Base-by-base conservation (phyloP, 805 yeast genomes). In the Saccharomyces kudriavzevii region DNA sequence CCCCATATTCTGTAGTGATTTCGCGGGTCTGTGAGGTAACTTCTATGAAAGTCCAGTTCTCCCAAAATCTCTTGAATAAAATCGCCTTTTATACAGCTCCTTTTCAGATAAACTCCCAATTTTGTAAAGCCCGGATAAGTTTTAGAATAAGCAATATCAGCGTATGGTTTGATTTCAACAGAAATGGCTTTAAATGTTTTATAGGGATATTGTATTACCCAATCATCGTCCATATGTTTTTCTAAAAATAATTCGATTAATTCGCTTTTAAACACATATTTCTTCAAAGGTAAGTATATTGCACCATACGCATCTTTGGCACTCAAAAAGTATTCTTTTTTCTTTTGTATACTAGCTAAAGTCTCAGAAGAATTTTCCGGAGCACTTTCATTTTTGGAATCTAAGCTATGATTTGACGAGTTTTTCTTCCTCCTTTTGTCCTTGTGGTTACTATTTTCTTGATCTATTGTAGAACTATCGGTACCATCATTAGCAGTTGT, bases 1-100 rank as follows among this genome's bases (percentile, higher is more conserved):
- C 85, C 97, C 85, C 83, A 83, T 22, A 79, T 65, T 58, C 82
- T 70, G 68, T 89, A 92, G 62, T 89, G 96, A 68, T 91, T 92
- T 54, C 82, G 74, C 24, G 82, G 75, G 60, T 89, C 88, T 3
- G 68, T 64, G 24, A 79, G 75, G 67, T 91, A 91, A 58, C 78
- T 80, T 22, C 77, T 75, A 57, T 81, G 83, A 51, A 80, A 74
- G 56, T 83, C 84, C 1, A 91, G 66, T 58, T 87, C 91, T 2
- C 98, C 98, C 6, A 83, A 66, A 52, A 82, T 75, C 63, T 88
- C 91, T 28, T 77, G 72, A 3, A 89, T 68, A 2, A 80, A 73
- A 1, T 80, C 75, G 22, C 77, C 80, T 47, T 73, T 69, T 0
- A 77, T 74, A 24, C 85, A 69, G 4, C 56, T 31, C 25, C 68